Evolutionary conservation across 148 eudicot genomes (phyloP).

Genomic region (Camellia japonica): DNA sequence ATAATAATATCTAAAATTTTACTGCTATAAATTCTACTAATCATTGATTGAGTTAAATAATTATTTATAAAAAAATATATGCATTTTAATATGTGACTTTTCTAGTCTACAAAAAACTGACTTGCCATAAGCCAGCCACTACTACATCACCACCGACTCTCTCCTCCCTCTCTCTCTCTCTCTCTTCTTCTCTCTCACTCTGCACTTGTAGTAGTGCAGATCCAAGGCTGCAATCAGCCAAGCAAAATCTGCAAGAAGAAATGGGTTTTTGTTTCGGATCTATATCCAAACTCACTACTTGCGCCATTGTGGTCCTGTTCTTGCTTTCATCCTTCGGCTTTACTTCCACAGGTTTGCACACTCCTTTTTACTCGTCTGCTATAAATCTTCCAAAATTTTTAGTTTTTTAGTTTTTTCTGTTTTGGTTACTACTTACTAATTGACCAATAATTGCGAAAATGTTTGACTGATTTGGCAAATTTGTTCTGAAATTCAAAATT

Average conservation of each 20-base stretch:
- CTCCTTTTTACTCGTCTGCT: neutral
- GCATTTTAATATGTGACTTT: too few species aligned
- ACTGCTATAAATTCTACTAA: too few species aligned
- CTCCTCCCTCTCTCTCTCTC: neutral
- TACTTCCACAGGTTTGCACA: conserved; percentile 37
- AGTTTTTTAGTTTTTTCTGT: neutral
- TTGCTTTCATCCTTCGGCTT: conserved; percentile 43
- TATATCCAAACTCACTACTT: conserved; percentile 20
- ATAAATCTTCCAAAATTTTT: neutral
- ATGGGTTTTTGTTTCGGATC: conserved; percentile 41
- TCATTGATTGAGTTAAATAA: too few species aligned
- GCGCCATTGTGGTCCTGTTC: conserved; percentile 22
- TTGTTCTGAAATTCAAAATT: neutral
- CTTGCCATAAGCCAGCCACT: too few species aligned
- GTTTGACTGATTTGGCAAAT: neutral
- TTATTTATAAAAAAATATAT: too few species aligned
- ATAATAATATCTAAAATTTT: too few species aligned
- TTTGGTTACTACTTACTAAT: neutral
- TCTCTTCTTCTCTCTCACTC: neutral
- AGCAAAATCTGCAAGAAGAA: conserved; percentile 9
- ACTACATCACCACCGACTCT: neutral
- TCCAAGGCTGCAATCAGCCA: conserved; percentile 19
- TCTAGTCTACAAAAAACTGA: too few species aligned
- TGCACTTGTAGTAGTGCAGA: conserved; percentile 3
- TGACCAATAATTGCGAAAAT: neutral